A percentile compares a stretch with the other conserved stretches of the same genome.
Evolutionary conservation across 495 filamentous ascomycete species (phyloP).

Genomic region (Paragyromitra xinjiangensis): DNA sequence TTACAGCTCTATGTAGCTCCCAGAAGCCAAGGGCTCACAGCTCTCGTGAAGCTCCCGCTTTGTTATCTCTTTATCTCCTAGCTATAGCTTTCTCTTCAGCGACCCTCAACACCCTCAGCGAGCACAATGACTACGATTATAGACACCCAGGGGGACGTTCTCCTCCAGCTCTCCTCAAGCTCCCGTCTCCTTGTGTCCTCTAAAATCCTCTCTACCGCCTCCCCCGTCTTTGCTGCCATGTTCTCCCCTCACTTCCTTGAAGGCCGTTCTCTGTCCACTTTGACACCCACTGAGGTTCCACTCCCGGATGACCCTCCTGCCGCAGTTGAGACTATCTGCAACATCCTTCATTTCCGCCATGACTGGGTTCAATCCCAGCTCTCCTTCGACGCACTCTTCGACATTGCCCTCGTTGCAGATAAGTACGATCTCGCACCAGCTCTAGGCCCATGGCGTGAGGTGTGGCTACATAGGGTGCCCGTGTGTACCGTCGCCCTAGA

Average conservation of each 20-base stretch:
- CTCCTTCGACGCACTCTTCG: neutral
- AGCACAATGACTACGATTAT: neutral
- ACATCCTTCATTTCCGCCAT: slow-evolving; percentile 44
- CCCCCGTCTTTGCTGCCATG: slow-evolving; percentile 52
- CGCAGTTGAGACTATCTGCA: slow-evolving; percentile 44
- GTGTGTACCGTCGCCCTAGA: neutral
- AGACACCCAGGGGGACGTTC: slow-evolving; percentile 35
- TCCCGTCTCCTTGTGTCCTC: slow-evolving; percentile 47
- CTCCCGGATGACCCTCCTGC: slow-evolving; percentile 20
- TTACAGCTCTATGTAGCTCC: slow-evolving; percentile 2
- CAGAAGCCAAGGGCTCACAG: neutral
- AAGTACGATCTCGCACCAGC: slow-evolving; percentile 49
- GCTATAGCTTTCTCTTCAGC: neutral
- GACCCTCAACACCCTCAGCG: neutral
- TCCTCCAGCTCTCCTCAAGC: neutral
- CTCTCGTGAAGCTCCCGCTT: neutral
- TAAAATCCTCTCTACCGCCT: slow-evolving; percentile 47
- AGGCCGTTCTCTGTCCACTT: slow-evolving; percentile 33
- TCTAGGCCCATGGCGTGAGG: slow-evolving; percentile 44
- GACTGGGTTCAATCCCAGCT: neutral
- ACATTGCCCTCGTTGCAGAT: slow-evolving; percentile 50
- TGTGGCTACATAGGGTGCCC: slow-evolving; percentile 18
- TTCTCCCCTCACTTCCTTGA: slow-evolving; percentile 53
- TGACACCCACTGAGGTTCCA: slow-evolving; percentile 3
- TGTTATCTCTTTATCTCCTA: neutral